These are phyloP conservation scores for Cadophora sp. DNA, from an alignment of 2,329 filamentous ascomycete species.

Conservation along the genomic window DNA sequence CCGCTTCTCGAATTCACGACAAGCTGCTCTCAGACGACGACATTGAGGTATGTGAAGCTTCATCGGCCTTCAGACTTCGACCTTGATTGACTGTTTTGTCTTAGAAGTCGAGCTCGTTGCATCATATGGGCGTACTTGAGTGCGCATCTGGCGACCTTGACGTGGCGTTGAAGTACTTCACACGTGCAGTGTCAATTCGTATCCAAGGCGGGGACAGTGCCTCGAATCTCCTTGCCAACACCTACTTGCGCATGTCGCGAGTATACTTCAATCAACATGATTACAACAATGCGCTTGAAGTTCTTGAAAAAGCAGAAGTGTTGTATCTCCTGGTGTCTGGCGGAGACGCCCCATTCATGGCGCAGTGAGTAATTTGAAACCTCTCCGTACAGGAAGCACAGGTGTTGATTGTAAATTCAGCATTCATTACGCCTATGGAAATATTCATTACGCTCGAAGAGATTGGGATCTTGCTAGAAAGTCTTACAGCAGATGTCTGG, in stretches of 20 bases:
- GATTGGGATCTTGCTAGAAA: slow-evolving; percentile 14
- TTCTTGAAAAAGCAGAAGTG: slow-evolving; percentile 19
- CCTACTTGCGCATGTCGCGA: slow-evolving; percentile 31
- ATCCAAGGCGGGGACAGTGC: slow-evolving; percentile 23
- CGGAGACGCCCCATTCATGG: slow-evolving; percentile 29
- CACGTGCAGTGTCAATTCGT: slow-evolving; percentile 29
- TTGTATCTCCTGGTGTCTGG: slow-evolving; percentile 26
- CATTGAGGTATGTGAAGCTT: slow-evolving; percentile 17
- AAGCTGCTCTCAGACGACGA: slow-evolving; percentile 15
- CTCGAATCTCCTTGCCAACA: slow-evolving; percentile 27
- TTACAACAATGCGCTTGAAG: no score
- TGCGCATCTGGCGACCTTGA: slow-evolving; percentile 22
- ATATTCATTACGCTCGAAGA: slow-evolving; percentile 29
- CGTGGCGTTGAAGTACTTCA: slow-evolving; percentile 30
- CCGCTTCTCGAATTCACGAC: slow-evolving; percentile 23
- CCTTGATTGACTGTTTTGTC: not conserved
- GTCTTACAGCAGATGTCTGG: slow-evolving; percentile 22
- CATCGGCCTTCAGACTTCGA: not conserved
- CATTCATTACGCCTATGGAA: slow-evolving; percentile 33
- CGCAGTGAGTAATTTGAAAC: slow-evolving; percentile 16
- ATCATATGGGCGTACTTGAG: slow-evolving; percentile 37
- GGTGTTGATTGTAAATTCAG: not conserved
- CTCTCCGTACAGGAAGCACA: no score
- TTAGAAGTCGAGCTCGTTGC: slow-evolving; percentile 18
- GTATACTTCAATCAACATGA: slow-evolving; percentile 8